Base-by-base conservation (phyloP, 805 yeast species). In the Lipomyces starkeyi region DNA sequence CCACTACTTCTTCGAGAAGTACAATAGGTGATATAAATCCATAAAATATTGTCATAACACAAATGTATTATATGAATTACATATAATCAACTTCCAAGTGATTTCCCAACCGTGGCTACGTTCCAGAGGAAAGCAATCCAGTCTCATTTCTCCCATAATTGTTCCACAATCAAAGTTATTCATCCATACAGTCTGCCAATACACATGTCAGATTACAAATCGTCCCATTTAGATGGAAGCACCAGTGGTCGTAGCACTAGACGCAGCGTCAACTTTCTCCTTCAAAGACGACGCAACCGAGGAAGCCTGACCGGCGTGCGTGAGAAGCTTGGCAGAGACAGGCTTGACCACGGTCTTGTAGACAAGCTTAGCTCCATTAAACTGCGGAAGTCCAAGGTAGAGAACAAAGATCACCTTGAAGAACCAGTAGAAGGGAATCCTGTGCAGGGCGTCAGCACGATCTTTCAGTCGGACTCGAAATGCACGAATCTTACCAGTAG, bases 371-470 rank as follows among this genome's bases (percentile, higher is more conserved):
- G 98, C 97, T 78, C 99, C 99, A 67, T 91, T 90, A 77, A 90
- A 88, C 74, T 87, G 85, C 71, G 99, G 98, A 64, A 93, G 84
- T 65, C 95, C 92, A 76, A 94, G 87, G 84, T 91, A 95, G 67
- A 93, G 83, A 81, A 95, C 89, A 80, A 91, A 87, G 62, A 91
- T 74, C 62, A 97, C 91, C 87, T 95, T 95, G 83, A 95, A 84
- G 77, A 95, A 87, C 87, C 93, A 95, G 85, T 95, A 95, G 78
- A 95, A 93, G 76, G 99, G 99, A 73, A 95, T 81, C 72, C 64
- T 61, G 20, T 13, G 17, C 25, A 20, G 1, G 4, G 0, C 29
- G 49, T 49, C 61, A 63, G 17, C 37, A 34, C 3, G 29, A 8
- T 2, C 22, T 8, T 4, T 11, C 43, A 49, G 40, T 54, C 20